Percentiles rank a stretch among this genome's conserved stretches.
Conservation (phyloP, 2,329 filamentous ascomycete species). For the Verticillium albo-atrum region DNA sequence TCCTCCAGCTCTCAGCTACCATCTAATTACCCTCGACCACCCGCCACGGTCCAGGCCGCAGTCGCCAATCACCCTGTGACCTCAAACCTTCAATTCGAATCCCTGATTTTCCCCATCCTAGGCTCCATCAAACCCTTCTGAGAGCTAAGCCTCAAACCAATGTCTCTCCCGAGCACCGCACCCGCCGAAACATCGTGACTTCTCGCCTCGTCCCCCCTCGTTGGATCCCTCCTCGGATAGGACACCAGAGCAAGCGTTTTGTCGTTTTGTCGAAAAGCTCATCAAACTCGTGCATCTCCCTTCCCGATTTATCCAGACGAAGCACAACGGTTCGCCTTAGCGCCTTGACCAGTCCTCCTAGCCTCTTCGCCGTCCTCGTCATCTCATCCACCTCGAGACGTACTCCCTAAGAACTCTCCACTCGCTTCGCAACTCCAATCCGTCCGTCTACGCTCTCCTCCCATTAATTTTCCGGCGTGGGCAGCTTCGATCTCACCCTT, state of each 20-base stretch:
- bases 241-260: background rate
- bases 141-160: background rate
- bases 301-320: background rate
- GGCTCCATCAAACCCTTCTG: background rate
- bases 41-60: background rate
- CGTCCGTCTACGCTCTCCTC: background rate
- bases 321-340: background rate
- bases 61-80: background rate
- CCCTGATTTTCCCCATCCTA: background rate
- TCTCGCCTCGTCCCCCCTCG: background rate
- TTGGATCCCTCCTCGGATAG: background rate
- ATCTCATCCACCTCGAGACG: background rate
- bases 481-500: background rate
- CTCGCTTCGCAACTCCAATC: background rate
- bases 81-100: background rate
- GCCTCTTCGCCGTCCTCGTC: background rate
- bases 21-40: no score
- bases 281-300: background rate
- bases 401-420: background rate
- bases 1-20: background rate
- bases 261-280: background rate
- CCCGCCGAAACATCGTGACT: background rate
- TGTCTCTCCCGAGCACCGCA: background rate
- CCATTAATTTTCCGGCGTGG: background rate
- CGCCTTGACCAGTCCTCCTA: background rate